A percentile compares a stretch with the other conserved stretches of the same genome.
Conservation (phyloP, 495 filamentous ascomycete genomes). For the Endocarpon pusillum region DNA sequence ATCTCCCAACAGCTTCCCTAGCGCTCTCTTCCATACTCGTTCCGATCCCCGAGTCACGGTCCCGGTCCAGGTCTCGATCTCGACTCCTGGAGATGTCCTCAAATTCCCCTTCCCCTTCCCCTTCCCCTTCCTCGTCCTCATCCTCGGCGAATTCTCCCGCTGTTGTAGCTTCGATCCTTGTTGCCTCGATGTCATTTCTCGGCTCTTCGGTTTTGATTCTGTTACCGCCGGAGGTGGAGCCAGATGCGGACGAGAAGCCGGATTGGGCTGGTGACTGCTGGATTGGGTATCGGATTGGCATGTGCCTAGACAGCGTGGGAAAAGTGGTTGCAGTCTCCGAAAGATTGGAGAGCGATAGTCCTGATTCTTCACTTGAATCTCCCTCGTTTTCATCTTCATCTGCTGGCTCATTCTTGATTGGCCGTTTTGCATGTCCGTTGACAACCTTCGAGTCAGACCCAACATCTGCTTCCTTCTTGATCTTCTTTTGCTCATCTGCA, state of each 20-base stretch:
- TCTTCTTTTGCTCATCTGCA: constrained; percentile 7
- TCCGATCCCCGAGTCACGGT: constrained; percentile 16
- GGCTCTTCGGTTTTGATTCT: background rate
- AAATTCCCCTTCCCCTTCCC: constrained; percentile 8
- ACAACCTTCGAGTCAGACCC: constrained; percentile 1
- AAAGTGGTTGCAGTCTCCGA: constrained; percentile 19
- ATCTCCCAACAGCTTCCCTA: background rate
- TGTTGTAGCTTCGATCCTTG: too few relatives aligned
- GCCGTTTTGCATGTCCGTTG: background rate
- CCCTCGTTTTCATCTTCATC: constrained; percentile 11
- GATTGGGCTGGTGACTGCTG: background rate
- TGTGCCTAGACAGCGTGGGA: constrained; percentile 34
- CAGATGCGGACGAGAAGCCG: background rate
- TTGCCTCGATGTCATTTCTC: background rate
- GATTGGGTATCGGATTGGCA: constrained; percentile 19
- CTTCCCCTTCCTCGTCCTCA: constrained; percentile 5
- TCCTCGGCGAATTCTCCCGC: too few relatives aligned
- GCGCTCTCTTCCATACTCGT: constrained; percentile 13
- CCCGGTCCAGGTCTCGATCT: too few relatives aligned
- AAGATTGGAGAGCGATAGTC: constrained; percentile 6
- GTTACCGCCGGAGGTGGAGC: background rate
- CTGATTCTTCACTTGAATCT: constrained; percentile 28
- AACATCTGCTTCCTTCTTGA: constrained; percentile 16
- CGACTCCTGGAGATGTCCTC: constrained; percentile 5
- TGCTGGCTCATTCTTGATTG: constrained; percentile 17